Evolutionary conservation across 129 eudicot genomes (phyloP), one percentile per base, ranked within the genome.

Genomic region (Flaveria sonorensis): DNA sequence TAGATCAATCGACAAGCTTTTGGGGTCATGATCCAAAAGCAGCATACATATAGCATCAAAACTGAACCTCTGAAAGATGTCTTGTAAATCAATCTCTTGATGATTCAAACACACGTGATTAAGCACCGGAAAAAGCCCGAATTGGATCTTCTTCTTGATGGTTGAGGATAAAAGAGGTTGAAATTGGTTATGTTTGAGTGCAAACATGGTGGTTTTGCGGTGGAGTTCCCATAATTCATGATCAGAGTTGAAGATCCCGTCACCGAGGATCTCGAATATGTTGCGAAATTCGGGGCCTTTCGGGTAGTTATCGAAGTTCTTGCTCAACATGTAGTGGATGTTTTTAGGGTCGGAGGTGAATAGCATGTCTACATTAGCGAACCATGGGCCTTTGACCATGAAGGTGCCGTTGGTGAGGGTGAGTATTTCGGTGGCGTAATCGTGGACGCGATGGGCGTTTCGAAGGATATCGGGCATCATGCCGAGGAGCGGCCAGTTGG

Each of bases 401-500:
- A 83, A 56, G 5, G 77, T 83, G 23, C 56, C 78, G 26, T 26
- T 59, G 53, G 9, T 46, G 19, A 43, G 15, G 52, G 14, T 28
- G 46, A 85, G 73, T 2, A 82, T 0, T 15, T 78, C 79, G 4
- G 87, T 83, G 1, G 57, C 55, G 46, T 16, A 83, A 6, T 83
- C 78, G 5, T 85, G 92, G 9, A 83, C 0, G 6, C 84, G 84
- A 19, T 81, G 73, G 40, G 43, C 10, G 42, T 88, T 81, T 4
- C 15, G 51, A 1, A 88, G 2, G 45, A 85, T 57, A 9, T 45
- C 74, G 0, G 85, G 92, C 1, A 47, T 23, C 87, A 82, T 78
- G 26, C 89, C 82, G 11, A 82, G 11, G 19, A 85, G 3, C 2
- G 92, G 92, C 85, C 87, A 82, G 77, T 84, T 72, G 3, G 84